A percentile compares a stretch with the other conserved stretches of the same genome.
Evolutionary conservation across 2,329 filamentous ascomycete species (phyloP).

Genomic region (Exophiala sideris): DNA sequence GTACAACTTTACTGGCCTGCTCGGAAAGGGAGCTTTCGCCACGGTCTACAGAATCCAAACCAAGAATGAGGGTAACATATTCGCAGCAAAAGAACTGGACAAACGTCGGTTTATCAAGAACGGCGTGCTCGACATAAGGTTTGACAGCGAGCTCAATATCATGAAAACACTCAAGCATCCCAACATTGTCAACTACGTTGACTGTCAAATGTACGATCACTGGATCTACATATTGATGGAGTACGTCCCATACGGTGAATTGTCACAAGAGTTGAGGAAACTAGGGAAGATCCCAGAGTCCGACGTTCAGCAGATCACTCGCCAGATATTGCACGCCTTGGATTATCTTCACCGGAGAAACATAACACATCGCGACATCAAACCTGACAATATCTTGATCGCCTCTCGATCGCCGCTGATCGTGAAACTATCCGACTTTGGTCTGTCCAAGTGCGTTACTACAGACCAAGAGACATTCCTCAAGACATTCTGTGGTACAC

Average conservation of each 20-base stretch:
- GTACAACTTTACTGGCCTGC: constrained; percentile 77
- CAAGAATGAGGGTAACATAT: constrained; percentile 77
- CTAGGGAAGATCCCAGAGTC: constrained; percentile 63
- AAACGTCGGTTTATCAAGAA: constrained; percentile 93
- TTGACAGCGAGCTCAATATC: constrained; percentile 96
- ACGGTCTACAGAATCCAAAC: constrained; percentile 87
- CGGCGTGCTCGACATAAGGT: constrained; percentile 80
- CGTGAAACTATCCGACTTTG: constrained; percentile 95
- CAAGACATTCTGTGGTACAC: constrained; percentile 92
- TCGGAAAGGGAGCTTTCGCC: constrained; percentile 94
- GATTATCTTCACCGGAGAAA: constrained; percentile 81
- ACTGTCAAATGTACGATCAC: constrained; percentile 77
- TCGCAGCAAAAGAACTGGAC: constrained; percentile 91
- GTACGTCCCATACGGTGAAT: constrained; percentile 75
- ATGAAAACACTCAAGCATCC: constrained; percentile 81
- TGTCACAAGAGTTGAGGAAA: constrained; percentile 68
- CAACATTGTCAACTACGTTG: constrained; percentile 88
- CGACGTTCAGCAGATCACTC: constrained; percentile 67
- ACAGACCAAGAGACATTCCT: constrained; percentile 84
- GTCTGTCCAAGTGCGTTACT: constrained; percentile 84
- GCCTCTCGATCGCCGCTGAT: constrained; percentile 67
- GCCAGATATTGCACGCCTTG: constrained; percentile 69
- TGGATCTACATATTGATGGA: constrained; percentile 98
- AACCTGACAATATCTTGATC: constrained; percentile 95
- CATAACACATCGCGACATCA: constrained; percentile 98